Percentiles rank a stretch among this genome's conserved stretches.
Conservation (phyloP, 345 rosid species). For the Nephelium lappaceum region DNA sequence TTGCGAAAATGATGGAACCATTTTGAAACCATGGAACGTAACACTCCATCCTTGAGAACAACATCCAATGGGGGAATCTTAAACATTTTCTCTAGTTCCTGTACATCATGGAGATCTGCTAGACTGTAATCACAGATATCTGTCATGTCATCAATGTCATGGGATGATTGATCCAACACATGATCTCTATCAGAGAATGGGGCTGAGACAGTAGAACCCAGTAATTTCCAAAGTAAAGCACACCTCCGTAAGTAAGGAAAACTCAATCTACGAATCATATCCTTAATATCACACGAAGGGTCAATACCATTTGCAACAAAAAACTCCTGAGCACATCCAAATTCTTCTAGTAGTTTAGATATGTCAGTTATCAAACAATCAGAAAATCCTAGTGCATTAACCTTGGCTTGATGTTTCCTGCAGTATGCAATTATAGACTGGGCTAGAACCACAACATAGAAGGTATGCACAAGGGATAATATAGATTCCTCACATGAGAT, state of each 20-base stretch:
- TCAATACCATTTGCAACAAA: conserved; percentile 57
- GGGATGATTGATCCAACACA: conserved; percentile 34
- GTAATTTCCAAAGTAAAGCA: conserved; percentile 82
- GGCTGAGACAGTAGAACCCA: conserved; percentile 53
- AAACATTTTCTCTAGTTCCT: conserved; percentile 72
- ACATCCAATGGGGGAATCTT: conserved; percentile 65
- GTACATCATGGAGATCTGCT: conserved; percentile 61
- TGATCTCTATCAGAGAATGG: conserved; percentile 52
- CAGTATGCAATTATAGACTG: conserved; percentile 73
- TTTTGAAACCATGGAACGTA: conserved; percentile 47
- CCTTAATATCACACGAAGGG: conserved; percentile 47
- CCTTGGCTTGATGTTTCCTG: conserved; percentile 36
- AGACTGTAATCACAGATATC: conserved; percentile 33
- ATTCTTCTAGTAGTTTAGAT: conserved; percentile 47
- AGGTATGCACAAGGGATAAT: conserved; percentile 78
- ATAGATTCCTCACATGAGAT: conserved; percentile 74
- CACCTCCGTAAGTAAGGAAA: conserved; percentile 94
- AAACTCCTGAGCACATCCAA: conserved; percentile 45
- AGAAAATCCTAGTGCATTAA: conserved; percentile 30
- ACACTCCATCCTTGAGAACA: conserved; percentile 54
- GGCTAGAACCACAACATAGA: conserved; percentile 64
- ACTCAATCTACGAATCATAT: conserved; percentile 57
- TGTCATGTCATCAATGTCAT: conserved; percentile 37
- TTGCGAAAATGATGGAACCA: conserved; percentile 71
- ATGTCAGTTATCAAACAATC: conserved; percentile 60